Evolutionary conservation across 1,284 basidiomycete genomes (phyloP).

Genomic region (Gomphus bonarii): DNA sequence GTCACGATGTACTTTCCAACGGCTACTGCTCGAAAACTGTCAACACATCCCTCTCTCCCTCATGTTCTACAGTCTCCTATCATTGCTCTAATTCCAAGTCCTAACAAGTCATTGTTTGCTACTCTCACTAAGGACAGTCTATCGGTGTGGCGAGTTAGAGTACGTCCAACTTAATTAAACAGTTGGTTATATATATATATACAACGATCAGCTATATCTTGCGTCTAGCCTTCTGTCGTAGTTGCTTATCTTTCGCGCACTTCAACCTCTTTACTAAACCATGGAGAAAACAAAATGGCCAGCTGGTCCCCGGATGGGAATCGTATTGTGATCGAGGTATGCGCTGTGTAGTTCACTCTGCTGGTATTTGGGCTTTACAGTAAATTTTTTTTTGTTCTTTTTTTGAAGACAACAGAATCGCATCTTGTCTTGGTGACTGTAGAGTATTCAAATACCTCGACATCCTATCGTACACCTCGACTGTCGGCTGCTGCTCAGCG

Average conservation of each 20-base stretch:
- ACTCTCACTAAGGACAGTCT: slow-evolving; percentile 58
- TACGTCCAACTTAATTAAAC: slow-evolving; percentile 29
- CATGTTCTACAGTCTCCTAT: slow-evolving; percentile 49
- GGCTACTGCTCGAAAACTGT: slow-evolving; percentile 60
- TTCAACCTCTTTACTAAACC: slow-evolving; percentile 64
- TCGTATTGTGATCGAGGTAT: slow-evolving; percentile 68
- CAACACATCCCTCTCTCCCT: slow-evolving; percentile 54
- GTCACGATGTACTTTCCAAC: slow-evolving; percentile 72
- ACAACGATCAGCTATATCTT: background rate
- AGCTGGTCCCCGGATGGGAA: slow-evolving; percentile 76
- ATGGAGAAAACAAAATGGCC: slow-evolving; percentile 65
- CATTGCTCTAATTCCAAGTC: slow-evolving; percentile 51
- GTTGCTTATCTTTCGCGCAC: slow-evolving; percentile 69
- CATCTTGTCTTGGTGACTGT: slow-evolving; percentile 71
- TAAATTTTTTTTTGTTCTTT: too few species aligned
- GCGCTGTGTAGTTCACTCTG: slow-evolving; percentile 1
- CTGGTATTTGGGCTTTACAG: slow-evolving; percentile 9
- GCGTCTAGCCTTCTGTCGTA: slow-evolving; percentile 62
- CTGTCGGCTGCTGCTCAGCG: slow-evolving; percentile 44
- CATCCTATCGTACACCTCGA: slow-evolving; percentile 42
- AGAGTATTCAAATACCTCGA: slow-evolving; percentile 42
- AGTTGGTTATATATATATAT: background rate
- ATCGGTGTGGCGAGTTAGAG: slow-evolving; percentile 76
- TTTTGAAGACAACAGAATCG: slow-evolving; percentile 58
- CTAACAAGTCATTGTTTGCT: slow-evolving; percentile 72